Evolutionary conservation across 495 filamentous ascomycete species (phyloP), one percentile per base, ranked within the genome.

Genomic region (Umbilicaria muhlenbergii): DNA sequence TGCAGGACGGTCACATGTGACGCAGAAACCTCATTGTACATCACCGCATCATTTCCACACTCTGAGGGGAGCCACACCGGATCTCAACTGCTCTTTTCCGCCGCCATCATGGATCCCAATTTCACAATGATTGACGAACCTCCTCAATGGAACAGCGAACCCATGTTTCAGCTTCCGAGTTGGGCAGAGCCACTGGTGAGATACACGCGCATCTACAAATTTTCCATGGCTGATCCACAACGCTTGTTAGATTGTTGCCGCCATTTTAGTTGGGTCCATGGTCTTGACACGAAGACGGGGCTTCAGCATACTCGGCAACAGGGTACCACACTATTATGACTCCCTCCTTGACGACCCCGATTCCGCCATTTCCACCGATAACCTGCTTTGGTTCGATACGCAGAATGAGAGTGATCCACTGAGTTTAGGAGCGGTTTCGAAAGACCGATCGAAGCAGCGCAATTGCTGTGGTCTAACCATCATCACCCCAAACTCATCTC

Each of bases 161-260:
- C 54, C 15, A 57, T 55, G 52, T 57, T 36, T 34, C 52, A 57
- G 32, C 52, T 57, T 21, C 54, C 54, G 5, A 34, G 58, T 55
- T 80, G 75, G 75, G 65, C 62, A 17, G 75, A 80, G 46, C 75
- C 75, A 38, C 57, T 78, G 31, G 74, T 78, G 54, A 51, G n/a
- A 70, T 58, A 28, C 19, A 36, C 17, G 45, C 34, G 3, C 32
- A 15, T 33, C 21, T 38, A 17, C 24, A 18, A 32, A n/a, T 19
- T 21, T 17, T 34, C 32, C n/a, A 35, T 33, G 32, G 12, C 38
- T 44, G 16, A 47, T 42, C 49, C 11, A 51, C 28, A 21, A 15
- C 34, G 11, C 21, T 18, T 31, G 24, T 38, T 39, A 78, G 75
- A 70, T 77, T 38, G 74, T 80, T 19, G 55, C 72, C 8, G 64